A percentile compares a stretch with the other conserved stretches of the same genome.
Conservation (phyloP, 1,284 basidiomycete species). For the Fomitopsis schrenkii region DNA sequence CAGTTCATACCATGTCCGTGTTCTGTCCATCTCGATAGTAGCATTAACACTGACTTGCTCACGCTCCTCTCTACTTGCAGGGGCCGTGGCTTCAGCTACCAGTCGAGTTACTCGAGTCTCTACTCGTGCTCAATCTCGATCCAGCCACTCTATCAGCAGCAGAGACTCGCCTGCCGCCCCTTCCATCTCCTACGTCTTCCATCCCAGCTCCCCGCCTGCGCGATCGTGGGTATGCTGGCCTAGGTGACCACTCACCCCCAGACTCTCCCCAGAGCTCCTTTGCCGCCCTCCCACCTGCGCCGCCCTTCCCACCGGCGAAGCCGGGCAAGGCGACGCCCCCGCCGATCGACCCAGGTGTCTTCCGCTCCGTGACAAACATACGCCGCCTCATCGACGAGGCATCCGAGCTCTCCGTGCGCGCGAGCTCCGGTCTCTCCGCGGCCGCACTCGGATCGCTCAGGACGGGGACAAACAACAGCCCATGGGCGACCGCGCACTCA, state of each 20-base stretch:
- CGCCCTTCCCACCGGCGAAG: slow-evolving; percentile 45
- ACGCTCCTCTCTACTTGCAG: slow-evolving; percentile 30
- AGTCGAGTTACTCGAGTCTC: slow-evolving; percentile 74
- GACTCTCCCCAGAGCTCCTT: slow-evolving; percentile 45
- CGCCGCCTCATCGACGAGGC: slow-evolving; percentile 81
- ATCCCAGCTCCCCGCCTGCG: slow-evolving; percentile 25
- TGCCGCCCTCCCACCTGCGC: slow-evolving; percentile 35
- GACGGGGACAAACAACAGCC: slow-evolving; percentile 32
- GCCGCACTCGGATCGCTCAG: slow-evolving; percentile 65
- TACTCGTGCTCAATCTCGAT: slow-evolving; percentile 70
- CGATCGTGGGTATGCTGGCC: slow-evolving; percentile 36
- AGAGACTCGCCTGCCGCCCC: slow-evolving; percentile 37
- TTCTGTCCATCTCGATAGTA: background rate
- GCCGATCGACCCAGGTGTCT: slow-evolving; percentile 81
- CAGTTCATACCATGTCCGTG: slow-evolving; percentile 79
- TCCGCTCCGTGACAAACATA: slow-evolving; percentile 67
- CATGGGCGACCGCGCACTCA: slow-evolving; percentile 58
- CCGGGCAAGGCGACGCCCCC: slow-evolving; percentile 68
- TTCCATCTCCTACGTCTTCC: slow-evolving; percentile 24
- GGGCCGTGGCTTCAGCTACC: slow-evolving; percentile 87
- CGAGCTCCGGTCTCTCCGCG: slow-evolving; percentile 72
- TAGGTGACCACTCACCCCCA: slow-evolving; percentile 49
- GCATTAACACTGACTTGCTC: background rate
- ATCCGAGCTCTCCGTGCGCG: slow-evolving; percentile 75
- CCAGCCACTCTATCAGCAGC: slow-evolving; percentile 53